These are phyloP conservation scores for Austroboletus eburneus DNA, from an alignment of 768 basidiomycete genomes.

Conservation along the genomic window DNA sequence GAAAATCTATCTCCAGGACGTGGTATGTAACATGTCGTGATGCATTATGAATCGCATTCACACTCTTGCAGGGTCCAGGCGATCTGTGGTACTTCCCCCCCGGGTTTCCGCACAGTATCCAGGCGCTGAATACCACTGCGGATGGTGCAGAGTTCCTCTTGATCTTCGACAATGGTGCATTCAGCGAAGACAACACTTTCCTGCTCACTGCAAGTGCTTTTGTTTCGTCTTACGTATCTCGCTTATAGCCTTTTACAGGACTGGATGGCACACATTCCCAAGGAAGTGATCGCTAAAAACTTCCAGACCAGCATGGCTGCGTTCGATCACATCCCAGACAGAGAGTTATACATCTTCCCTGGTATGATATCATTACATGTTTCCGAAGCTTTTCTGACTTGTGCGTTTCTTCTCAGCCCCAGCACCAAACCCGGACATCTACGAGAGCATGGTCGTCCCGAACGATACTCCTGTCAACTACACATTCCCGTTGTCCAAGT, in stretches of 20 bases:
- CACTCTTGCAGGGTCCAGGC: constrained; percentile 23
- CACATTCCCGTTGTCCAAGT: constrained; percentile 50
- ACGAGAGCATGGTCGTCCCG: constrained; percentile 43
- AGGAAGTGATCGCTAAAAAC: constrained; percentile 60
- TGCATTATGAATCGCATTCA: constrained; percentile 17
- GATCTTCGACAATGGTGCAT: constrained; percentile 38
- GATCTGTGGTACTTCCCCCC: constrained; percentile 62
- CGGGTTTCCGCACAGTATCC: constrained; percentile 52
- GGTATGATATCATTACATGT: constrained; percentile 18
- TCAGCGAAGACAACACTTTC: constrained; percentile 59
- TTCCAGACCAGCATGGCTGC: constrained; percentile 46
- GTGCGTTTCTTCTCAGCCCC: constrained; percentile 24
- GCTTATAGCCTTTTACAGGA: constrained; percentile 37
- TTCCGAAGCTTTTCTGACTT: not conserved
- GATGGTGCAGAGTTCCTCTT: constrained; percentile 54
- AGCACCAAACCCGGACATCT: constrained; percentile 40
- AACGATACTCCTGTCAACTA: constrained; percentile 50
- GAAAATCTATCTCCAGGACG: constrained; percentile 48
- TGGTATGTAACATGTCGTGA: constrained; percentile 34
- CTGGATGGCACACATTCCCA: constrained; percentile 62
- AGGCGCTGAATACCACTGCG: constrained; percentile 44
- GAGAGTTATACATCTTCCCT: constrained; percentile 55
- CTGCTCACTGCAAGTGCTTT: constrained; percentile 29
- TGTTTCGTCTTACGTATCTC: not conserved
- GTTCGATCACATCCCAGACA: constrained; percentile 52